Evolutionary conservation across 78 protist genomes (phyloP).

Genomic region (Polysphondylium violaceum): DNA sequence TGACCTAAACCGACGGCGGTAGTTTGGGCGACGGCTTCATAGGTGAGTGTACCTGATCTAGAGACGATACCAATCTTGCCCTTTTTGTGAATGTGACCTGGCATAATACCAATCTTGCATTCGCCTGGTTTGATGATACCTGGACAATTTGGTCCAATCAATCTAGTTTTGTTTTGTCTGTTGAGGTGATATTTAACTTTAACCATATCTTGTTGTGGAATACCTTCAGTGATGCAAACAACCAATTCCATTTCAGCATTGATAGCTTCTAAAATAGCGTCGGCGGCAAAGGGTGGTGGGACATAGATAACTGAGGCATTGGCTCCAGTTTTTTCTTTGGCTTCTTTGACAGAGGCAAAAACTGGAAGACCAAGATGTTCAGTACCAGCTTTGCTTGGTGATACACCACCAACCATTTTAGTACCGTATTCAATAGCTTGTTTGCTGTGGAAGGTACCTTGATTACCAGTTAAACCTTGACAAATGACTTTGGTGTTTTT

Average conservation of each 20-base stretch:
- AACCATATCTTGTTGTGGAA: constrained; percentile 93
- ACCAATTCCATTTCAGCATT: constrained; percentile 95
- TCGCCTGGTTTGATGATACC: constrained; percentile 99
- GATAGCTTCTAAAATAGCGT: constrained; percentile 96
- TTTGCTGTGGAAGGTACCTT: constrained; percentile 98
- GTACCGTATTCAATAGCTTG: constrained; percentile 98
- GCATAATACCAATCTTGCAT: constrained; percentile 99
- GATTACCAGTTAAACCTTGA: constrained; percentile 99
- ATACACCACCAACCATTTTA: constrained; percentile 98
- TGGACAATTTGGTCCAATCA: constrained; percentile 99
- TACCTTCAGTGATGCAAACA: constrained; percentile 99
- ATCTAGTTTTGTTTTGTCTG: constrained; percentile 90
- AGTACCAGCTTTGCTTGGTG: constrained; percentile 97
- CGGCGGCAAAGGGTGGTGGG: constrained; percentile 93
- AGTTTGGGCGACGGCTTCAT: constrained; percentile 99
- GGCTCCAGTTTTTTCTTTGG: constrained; percentile 90
- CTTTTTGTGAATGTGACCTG: constrained; percentile 98
- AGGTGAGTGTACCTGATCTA: constrained; percentile 99
- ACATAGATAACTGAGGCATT: constrained; percentile 97
- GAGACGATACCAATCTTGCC: constrained; percentile 99
- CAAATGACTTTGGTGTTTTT: constrained; percentile 98
- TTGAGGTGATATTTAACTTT: constrained; percentile 87
- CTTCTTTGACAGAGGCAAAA: constrained; percentile 94
- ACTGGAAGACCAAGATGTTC: constrained; percentile 96
- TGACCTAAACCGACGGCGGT: constrained; percentile 97